Evolutionary conservation across 208 protist genomes (phyloP), one percentile per base, ranked within the genome.

Genomic region (Leishmania tropica): DNA sequence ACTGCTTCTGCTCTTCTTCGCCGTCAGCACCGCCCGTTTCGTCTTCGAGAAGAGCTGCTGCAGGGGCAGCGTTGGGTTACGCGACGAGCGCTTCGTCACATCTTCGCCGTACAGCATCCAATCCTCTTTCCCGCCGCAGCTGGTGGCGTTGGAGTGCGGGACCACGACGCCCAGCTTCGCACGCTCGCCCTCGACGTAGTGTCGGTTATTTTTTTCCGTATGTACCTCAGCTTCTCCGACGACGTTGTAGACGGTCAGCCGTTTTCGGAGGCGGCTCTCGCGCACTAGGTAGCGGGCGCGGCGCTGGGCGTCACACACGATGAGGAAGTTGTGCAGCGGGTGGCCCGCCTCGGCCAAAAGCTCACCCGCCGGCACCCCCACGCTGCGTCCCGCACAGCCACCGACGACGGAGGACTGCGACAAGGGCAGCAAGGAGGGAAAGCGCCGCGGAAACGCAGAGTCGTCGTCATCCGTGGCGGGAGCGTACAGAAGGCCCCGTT

Each of bases 341-440:
- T 96, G 93, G 13, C 91, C 90, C 35, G 85, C 81, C 77, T 96
- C 91, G 24, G 72, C 78, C 42, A 94, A 86, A 45, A 96, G 65
- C 76, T 95, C 87, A 40, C 93, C 93, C 4, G 85, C 15, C 45
- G 35, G 58, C 75, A 70, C 62, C 10, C 74, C 54, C 54, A 31
- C 62, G 56, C 58, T 75, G 5, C 54, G 40, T 48, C 48, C 35
- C 2, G 40, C 47, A 35, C 72, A 64, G 28, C 15, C 48, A 75
- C 11, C 24, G 17, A n/a, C 51, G 73, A 76, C 48, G 56, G 31
- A 53, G 13, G 8, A 37, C 51, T n/a, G 76, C 64, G 35, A 78
- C 75, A 40, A 60, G 80, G 71, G 53, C 19, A 42, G 28, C 8
- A 47, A 4, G 48, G 51, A 51, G 42, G 80, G 31, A 45, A 24